phyloP scores from a whole-genome alignment of 345 rosid genomes.

The Lumnitzera littorea region DNA sequence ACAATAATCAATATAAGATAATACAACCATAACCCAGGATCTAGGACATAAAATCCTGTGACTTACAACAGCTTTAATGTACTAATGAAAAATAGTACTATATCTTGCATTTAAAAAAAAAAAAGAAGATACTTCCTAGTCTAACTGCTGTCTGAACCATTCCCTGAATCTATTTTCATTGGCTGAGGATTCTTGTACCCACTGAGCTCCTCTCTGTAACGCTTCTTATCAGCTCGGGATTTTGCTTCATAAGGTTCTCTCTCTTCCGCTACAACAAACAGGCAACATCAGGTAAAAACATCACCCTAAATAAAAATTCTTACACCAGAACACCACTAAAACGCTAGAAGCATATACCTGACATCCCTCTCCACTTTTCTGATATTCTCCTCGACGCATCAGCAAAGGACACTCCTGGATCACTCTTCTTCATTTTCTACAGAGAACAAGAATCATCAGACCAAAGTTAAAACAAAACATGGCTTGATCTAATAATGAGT shows the following conservation, averaged over 20 bases:
- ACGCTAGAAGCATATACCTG: slow-evolving; percentile 29
- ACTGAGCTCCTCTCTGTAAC: slow-evolving; percentile 58
- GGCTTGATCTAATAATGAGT: neutral
- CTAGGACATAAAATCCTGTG: no score
- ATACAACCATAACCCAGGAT: no score
- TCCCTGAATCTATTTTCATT: slow-evolving; percentile 50
- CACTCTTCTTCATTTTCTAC: slow-evolving; percentile 65
- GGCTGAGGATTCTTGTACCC: slow-evolving; percentile 75
- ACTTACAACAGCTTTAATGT: no score
- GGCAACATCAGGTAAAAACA: neutral
- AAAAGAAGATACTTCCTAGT: no score
- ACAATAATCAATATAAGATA: no score
- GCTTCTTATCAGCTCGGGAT: slow-evolving; percentile 69
- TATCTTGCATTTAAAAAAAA: no score
- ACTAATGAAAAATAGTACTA: no score
- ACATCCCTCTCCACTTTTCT: slow-evolving; percentile 74
- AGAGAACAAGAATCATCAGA: slow-evolving; percentile 7
- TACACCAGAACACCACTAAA: neutral
- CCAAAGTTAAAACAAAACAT: slow-evolving; percentile 3
- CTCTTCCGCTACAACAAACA: slow-evolving; percentile 46
- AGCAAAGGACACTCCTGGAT: slow-evolving; percentile 69
- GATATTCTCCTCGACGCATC: slow-evolving; percentile 60
- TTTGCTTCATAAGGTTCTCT: slow-evolving; percentile 72
- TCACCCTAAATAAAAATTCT: neutral
- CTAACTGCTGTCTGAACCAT: neutral